Evolutionary conservation across 179 eudicot genomes (phyloP).

Genomic region (Heliamphora pulchella): DNA sequence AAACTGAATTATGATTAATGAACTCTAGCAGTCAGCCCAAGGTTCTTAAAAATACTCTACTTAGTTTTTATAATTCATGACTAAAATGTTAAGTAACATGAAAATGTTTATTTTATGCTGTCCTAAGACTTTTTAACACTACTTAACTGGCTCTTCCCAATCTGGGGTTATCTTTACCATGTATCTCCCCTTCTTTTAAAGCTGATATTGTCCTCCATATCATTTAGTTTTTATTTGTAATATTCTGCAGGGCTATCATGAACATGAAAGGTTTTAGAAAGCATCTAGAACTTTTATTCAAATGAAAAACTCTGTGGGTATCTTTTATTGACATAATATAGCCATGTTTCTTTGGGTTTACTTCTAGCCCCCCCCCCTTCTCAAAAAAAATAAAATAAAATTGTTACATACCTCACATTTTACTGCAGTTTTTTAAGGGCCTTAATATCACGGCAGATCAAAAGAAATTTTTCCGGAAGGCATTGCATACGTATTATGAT

Average conservation of each 20-base stretch:
- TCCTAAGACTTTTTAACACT: background rate
- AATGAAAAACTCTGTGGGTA: slow-evolving; percentile 3
- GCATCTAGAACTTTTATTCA: background rate
- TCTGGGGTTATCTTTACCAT: background rate
- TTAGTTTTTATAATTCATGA: background rate
- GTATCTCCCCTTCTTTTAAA: background rate
- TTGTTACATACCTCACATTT: slow-evolving; percentile 1
- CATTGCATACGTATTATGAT: slow-evolving; percentile 68
- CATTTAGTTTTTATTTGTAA: background rate
- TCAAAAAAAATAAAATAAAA: too few species aligned
- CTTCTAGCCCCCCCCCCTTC: too few species aligned
- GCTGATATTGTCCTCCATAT: slow-evolving; percentile 1
- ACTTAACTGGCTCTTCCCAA: background rate
- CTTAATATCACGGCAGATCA: slow-evolving; percentile 76
- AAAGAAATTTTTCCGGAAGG: slow-evolving; percentile 76
- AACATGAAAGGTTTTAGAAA: background rate
- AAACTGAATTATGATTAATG: background rate
- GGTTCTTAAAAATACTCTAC: background rate
- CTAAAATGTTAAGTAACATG: background rate
- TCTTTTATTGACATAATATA: background rate
- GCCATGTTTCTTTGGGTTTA: slow-evolving; percentile 8
- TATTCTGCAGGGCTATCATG: background rate
- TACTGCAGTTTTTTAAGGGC: slow-evolving; percentile 64
- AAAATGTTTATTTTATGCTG: background rate
- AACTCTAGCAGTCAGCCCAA: background rate